Evolutionary conservation across 2,329 filamentous ascomycete genomes (phyloP).

Genomic region (Fusarium sacchari): DNA sequence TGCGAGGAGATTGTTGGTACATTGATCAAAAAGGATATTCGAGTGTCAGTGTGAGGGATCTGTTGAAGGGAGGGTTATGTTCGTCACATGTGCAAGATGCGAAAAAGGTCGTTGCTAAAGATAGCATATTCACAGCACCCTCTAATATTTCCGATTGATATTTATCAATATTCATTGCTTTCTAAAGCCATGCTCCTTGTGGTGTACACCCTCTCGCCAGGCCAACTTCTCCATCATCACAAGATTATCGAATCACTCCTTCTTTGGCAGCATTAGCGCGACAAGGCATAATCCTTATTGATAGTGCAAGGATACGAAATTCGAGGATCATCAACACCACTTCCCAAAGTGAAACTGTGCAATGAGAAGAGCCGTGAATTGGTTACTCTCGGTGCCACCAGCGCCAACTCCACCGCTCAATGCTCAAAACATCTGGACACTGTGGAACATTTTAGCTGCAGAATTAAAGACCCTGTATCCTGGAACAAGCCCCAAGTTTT

Average conservation of each 20-base stretch:
- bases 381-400: neutral
- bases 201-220: neutral
- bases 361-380: neutral
- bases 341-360: neutral
- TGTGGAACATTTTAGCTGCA: slow-evolving; percentile 13
- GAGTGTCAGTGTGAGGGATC: slow-evolving; percentile 13
- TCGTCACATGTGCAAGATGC: neutral
- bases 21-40: slow-evolving; percentile 46
- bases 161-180: neutral
- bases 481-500: neutral
- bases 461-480: neutral
- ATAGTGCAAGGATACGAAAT: neutral
- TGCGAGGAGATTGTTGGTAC: slow-evolving; percentile 86
- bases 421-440: neutral
- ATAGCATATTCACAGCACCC: neutral
- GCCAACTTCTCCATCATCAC: neutral
- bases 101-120: neutral
- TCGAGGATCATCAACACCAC: neutral
- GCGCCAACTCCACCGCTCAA: slow-evolving; percentile 19
- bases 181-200: neutral
- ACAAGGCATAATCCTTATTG: slow-evolving; percentile 15
- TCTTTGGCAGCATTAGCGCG: neutral
- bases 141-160: neutral
- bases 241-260: neutral
- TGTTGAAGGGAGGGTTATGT: neutral